Conservation (phyloP, 768 basidiomycete species). For the Xerocomellus dryophilus region DNA sequence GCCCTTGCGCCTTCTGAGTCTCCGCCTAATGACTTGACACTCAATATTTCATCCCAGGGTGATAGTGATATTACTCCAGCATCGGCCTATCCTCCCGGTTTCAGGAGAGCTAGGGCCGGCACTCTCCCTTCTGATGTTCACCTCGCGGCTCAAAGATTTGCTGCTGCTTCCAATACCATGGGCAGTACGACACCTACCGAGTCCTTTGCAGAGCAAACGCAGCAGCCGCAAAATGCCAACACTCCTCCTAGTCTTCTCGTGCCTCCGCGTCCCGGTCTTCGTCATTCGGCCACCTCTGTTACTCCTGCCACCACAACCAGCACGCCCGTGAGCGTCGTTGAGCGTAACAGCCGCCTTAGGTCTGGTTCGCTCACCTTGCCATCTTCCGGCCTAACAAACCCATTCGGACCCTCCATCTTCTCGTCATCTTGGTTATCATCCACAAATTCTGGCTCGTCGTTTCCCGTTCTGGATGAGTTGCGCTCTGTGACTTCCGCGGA, state of each 20-base stretch:
- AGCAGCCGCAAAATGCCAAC: slow-evolving; percentile 36
- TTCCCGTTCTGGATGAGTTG: slow-evolving; percentile 72
- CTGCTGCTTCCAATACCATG: slow-evolving; percentile 60
- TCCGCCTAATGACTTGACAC: slow-evolving; percentile 64
- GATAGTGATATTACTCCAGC: slow-evolving; percentile 61
- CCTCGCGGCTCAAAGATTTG: slow-evolving; percentile 80
- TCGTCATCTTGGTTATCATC: slow-evolving; percentile 84
- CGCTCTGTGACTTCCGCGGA: slow-evolving; percentile 79
- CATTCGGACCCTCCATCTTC: slow-evolving; percentile 87
- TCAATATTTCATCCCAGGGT: slow-evolving; percentile 55
- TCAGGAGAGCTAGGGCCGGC: slow-evolving; percentile 93
- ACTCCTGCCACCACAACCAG: slow-evolving; percentile 49
- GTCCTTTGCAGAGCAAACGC: slow-evolving; percentile 46
- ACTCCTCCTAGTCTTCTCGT: slow-evolving; percentile 40
- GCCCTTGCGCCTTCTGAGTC: slow-evolving; percentile 64
- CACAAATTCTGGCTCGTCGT: slow-evolving; percentile 54
- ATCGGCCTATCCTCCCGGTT: slow-evolving; percentile 79
- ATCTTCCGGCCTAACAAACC: slow-evolving; percentile 69
- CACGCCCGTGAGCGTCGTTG: slow-evolving; percentile 35
- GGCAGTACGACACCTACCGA: slow-evolving; percentile 49
- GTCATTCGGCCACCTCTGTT: slow-evolving; percentile 72
- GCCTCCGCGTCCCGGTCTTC: slow-evolving; percentile 62
- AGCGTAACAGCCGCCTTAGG: slow-evolving; percentile 79
- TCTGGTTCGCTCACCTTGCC: slow-evolving; percentile 92
- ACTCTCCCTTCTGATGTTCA: slow-evolving; percentile 96